Conservation (phyloP, 2,329 filamentous ascomycete species). For the Ophioceras dolichostomum region DNA sequence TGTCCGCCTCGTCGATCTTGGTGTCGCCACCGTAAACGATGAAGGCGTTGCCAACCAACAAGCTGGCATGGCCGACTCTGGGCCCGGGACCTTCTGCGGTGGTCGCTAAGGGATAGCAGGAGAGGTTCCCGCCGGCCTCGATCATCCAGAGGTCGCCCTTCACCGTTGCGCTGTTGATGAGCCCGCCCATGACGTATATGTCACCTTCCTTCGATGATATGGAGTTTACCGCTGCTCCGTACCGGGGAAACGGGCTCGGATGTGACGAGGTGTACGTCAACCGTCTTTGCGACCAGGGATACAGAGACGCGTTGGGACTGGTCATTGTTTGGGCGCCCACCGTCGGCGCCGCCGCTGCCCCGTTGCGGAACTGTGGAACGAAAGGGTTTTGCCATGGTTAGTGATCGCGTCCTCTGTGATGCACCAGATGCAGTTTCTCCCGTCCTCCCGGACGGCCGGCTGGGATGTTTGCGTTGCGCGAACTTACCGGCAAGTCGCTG, state of each 20-base stretch:
- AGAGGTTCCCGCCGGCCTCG: conserved; percentile 75
- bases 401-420: too few species aligned
- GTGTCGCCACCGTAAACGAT: conserved; percentile 98
- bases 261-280: conserved; percentile 75
- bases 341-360: conserved; percentile 13
- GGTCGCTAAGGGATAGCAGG: conserved; percentile 84
- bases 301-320: conserved; percentile 66
- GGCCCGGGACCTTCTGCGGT: conserved; percentile 91
- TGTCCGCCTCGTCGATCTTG: conserved; percentile 86
- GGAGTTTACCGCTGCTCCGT: conserved; percentile 92
- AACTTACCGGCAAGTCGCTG: conserved; percentile 29
- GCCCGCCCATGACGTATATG: conserved; percentile 92
- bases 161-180: conserved; percentile 90
- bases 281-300: conserved; percentile 89
- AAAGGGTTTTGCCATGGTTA: not conserved
- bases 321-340: conserved; percentile 13
- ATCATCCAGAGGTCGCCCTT: conserved; percentile 98
- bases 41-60: conserved; percentile 95
- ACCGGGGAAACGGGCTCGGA: conserved; percentile 84
- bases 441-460: too few species aligned
- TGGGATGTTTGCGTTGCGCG: too few species aligned
- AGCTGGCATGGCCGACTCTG: conserved; percentile 83
- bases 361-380: conserved; percentile 39
- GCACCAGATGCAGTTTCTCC: too few species aligned
- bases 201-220: conserved; percentile 91